phyloP scores from a whole-genome alignment of 129 eudicot genomes.

The Artemisia tridentata region DNA sequence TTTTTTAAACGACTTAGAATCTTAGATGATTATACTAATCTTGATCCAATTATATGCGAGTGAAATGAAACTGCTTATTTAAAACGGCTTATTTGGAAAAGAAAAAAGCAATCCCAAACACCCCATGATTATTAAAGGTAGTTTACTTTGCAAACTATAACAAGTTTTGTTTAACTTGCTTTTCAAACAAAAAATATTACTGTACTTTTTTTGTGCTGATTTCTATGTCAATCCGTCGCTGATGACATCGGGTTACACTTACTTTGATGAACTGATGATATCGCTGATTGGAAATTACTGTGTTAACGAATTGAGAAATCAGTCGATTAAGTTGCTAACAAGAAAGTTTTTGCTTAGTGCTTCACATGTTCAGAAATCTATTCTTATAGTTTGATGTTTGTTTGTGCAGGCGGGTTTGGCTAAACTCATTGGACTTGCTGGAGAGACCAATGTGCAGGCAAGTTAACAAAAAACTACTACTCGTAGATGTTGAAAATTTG shows the following conservation, averaged over 20 bases:
- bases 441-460: constrained; percentile 35
- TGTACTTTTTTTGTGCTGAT: too few species aligned
- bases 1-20: too few species aligned
- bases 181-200: too few species aligned
- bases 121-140: too few species aligned
- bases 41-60: too few species aligned
- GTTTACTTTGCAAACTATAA: too few species aligned
- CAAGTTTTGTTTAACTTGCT: too few species aligned
- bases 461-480: constrained; percentile 12
- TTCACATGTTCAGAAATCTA: background rate
- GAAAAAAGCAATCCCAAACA: too few species aligned
- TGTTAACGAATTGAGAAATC: background rate
- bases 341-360: background rate
- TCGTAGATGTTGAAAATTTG: background rate
- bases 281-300: background rate
- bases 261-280: background rate
- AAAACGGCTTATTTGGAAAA: too few species aligned
- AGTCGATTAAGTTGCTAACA: background rate
- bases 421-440: constrained; percentile 12
- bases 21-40: too few species aligned
- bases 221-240: too few species aligned
- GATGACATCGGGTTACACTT: background rate
- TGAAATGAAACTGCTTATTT: too few species aligned
- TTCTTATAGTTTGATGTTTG: constrained; percentile 9
- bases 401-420: constrained; percentile 46